Evolutionary conservation across 441 rosid species (phyloP), one percentile per base, ranked within the genome.

Genomic region (Francoa sonchifolia): DNA sequence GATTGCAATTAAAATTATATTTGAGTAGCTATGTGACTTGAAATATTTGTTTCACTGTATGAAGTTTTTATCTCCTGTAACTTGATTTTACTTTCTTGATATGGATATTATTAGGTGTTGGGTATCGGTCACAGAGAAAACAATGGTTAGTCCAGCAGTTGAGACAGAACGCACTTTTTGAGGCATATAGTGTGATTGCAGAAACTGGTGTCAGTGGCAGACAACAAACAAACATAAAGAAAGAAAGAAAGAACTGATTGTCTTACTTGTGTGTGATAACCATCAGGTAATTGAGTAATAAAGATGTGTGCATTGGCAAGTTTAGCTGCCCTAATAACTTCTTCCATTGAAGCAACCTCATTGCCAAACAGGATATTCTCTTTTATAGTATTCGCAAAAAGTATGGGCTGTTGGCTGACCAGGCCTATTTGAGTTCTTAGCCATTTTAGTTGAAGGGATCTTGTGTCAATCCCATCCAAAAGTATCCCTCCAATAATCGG

Each of bases 381-480:
- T 30, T 41, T 48, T 22, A 68, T 65, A 1, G 66, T 20, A 2
- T 72, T 57, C 1, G 58, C 60, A 33, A 71, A 71, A 5, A 65
- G 54, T 8, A 57, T 36, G 13, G 72, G 62, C 38, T 72, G 72
- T 55, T 68, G 75, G 55, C 68, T 60, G 4, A 63, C 75, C 10
- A 72, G 39, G 11, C 65, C 73, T n/a, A 66, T 66, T 20, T 62
- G 68, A 33, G 44, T 41, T 21, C 72, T 31, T 11, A 68, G 33
- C 75, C 79, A 66, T 40, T 39, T 62, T 5, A 62, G 50, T 43
- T 62, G 61, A 12, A 62, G 55, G 0, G 18, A 45, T 33, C 41
- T 66, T 10, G 54, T 46, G 18, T 49, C 45, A 29, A 42, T 9
- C 3, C 66, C 65, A 58, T 69, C 73, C 5, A 66, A 14, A n/a